Conservation (phyloP, 1,139 yeast genomes). For the Eremothecium gossypii region DNA sequence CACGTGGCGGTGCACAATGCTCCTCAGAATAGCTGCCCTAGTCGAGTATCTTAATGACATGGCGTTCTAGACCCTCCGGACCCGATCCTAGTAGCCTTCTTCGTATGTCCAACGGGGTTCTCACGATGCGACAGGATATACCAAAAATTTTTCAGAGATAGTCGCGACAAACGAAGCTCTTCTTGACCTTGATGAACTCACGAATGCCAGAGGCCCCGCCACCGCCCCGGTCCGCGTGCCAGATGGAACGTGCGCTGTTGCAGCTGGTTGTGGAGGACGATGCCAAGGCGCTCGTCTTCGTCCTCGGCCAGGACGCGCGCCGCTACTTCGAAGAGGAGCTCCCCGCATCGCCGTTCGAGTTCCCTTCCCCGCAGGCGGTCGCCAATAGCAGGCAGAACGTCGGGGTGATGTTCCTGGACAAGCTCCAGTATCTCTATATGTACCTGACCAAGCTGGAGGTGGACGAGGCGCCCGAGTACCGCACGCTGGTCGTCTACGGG, state of each 20-base stretch:
- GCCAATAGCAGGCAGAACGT: slow-evolving; percentile 14
- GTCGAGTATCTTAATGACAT: no score
- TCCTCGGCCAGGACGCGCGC: slow-evolving; percentile 21
- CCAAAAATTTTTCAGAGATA: no score
- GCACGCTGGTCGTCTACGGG: slow-evolving; percentile 22
- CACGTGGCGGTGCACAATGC: no score
- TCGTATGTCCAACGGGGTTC: no score
- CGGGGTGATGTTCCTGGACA: slow-evolving; percentile 23
- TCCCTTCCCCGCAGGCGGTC: slow-evolving; percentile 17
- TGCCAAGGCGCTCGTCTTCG: slow-evolving; percentile 17
- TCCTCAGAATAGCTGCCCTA: no score
- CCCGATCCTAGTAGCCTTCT: no score
- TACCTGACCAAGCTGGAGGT: slow-evolving; percentile 27
- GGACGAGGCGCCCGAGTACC: slow-evolving; percentile 13
- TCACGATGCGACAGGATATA: no score
- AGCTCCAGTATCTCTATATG: slow-evolving; percentile 26
- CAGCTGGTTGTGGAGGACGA: slow-evolving; percentile 7
- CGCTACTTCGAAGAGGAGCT: slow-evolving; percentile 17
- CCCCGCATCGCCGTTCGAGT: slow-evolving; percentile 6
- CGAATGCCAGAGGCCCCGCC: no score
- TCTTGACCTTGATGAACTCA: no score
- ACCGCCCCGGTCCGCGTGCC: neutral
- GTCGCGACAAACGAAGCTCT: no score
- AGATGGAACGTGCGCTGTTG: slow-evolving; percentile 9
- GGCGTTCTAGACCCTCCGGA: no score